Evolutionary conservation across 257 asterid species (phyloP).

Genomic region (Marsdenia floribunda): DNA sequence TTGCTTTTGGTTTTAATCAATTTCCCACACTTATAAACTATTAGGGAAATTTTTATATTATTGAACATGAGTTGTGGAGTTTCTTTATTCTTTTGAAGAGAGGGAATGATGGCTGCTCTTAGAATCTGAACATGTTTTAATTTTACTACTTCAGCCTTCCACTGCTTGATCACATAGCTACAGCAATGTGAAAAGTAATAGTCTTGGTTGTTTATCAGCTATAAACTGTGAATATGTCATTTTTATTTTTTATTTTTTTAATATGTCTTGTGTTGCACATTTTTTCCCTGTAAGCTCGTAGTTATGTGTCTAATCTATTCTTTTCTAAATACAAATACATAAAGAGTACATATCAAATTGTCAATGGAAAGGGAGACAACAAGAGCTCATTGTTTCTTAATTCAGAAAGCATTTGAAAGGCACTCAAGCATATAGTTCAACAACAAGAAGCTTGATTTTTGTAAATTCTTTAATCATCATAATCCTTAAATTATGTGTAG

Average conservation of each 20-base stretch:
- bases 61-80: not conserved
- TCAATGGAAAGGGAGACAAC: not conserved
- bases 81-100: too few species aligned
- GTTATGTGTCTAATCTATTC: not conserved
- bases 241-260: not conserved
- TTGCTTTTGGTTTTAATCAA: not conserved
- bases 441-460: not conserved
- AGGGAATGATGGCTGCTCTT: not conserved
- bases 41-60: not conserved
- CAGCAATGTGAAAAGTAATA: not conserved
- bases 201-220: not conserved
- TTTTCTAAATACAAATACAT: not conserved
- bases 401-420: not conserved
- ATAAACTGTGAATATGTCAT: not conserved
- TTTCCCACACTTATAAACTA: not conserved
- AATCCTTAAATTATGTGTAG: slow-evolving; percentile 32
- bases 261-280: not conserved
- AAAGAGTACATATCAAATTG: not conserved
- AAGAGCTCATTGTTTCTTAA: not conserved
- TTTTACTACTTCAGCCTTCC: not conserved
- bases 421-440: not conserved
- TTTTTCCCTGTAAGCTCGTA: not conserved
- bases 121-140: not conserved
- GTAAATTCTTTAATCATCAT: not conserved
- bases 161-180: not conserved